These are phyloP conservation scores for Nevesoporus exiguus DNA, from an alignment of 768 basidiomycete species.

Conservation along the genomic window DNA sequence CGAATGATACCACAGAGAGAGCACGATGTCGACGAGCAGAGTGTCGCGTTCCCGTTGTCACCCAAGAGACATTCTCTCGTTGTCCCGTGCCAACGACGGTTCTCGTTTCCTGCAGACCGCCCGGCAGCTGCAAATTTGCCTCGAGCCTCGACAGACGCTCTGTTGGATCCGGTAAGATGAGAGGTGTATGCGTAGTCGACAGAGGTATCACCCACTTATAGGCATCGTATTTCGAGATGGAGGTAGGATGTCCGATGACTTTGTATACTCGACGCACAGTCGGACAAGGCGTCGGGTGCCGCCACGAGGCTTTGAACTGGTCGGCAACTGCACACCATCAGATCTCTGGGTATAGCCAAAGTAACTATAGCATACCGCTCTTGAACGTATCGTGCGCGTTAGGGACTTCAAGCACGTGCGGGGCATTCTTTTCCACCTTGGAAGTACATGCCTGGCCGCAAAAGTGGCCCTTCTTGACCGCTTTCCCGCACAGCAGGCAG, in stretches of 20 bases:
- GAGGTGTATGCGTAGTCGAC: neutral
- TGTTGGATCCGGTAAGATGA: constrained; percentile 22
- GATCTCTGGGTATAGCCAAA: neutral
- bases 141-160: constrained; percentile 52
- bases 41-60: constrained; percentile 51
- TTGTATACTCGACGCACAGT: constrained; percentile 62
- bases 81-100: constrained; percentile 75
- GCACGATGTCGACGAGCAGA: constrained; percentile 54
- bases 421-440: constrained; percentile 52
- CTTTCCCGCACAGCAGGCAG: constrained; percentile 62
- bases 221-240: constrained; percentile 53
- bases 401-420: constrained; percentile 58
- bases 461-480: constrained; percentile 61
- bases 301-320: constrained; percentile 69
- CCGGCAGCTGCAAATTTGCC: constrained; percentile 56
- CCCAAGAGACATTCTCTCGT: constrained; percentile 61
- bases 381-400: constrained; percentile 58
- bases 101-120: constrained; percentile 64
- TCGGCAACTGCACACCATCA: constrained; percentile 45
- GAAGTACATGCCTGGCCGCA: constrained; percentile 55
- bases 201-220: constrained; percentile 45
- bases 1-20: constrained; percentile 62
- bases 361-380: constrained; percentile 45
- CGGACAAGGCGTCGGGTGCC: constrained; percentile 57
- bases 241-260: constrained; percentile 48